Evolutionary conservation across 768 basidiomycete species (phyloP).

Genomic region (Serendipita vermifera): DNA sequence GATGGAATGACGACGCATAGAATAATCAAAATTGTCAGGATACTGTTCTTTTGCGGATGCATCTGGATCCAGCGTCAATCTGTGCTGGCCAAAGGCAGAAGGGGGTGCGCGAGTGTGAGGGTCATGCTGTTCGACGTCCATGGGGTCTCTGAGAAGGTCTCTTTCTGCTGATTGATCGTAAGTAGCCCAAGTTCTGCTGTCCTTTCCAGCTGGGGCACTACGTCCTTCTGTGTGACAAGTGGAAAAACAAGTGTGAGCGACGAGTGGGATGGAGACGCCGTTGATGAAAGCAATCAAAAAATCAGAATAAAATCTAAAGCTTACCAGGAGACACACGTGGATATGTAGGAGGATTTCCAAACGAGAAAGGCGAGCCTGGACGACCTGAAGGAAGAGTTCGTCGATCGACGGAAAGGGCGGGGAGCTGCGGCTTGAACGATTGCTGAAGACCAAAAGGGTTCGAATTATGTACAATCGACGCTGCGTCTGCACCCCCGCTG

Average conservation of each 20-base stretch:
- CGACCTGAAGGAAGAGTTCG: conserved; percentile 1
- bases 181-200: not conserved
- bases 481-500: no score
- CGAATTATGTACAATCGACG: not conserved
- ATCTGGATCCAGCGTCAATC: conserved; percentile 22
- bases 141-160: conserved; percentile 21
- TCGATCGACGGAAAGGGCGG: conserved; percentile 1
- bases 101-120: no score
- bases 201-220: no score
- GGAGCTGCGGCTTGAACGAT: not conserved
- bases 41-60: conserved; percentile 13
- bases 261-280: no score
- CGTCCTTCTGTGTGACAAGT: no score
- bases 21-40: conserved; percentile 49
- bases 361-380: conserved; percentile 7
- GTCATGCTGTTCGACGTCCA: conserved; percentile 30
- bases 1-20: conserved; percentile 60
- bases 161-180: conserved; percentile 5
- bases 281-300: no score
- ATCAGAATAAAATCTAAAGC: not conserved
- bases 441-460: not conserved
- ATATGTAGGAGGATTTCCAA: conserved; percentile 7
- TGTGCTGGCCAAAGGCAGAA: conserved; percentile 14
- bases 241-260: no score
- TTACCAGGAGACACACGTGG: not conserved